A percentile compares a stretch with the other conserved stretches of the same genome.
These are phyloP conservation scores for Medicago arabica DNA, from an alignment of 306 rosid genomes.

Conservation along the genomic window DNA sequence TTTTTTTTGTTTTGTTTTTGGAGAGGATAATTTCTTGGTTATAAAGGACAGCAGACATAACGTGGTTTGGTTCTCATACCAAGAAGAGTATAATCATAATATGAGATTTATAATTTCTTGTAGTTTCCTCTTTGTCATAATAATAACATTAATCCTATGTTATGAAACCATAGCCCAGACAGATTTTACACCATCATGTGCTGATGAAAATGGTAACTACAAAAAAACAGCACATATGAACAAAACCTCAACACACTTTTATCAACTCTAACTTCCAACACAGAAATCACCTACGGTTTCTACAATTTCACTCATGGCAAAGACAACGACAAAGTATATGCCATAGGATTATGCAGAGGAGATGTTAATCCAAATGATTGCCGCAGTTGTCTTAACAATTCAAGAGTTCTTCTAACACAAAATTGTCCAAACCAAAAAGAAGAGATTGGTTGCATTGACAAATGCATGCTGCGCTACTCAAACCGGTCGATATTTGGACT, in stretches of 20 bases:
- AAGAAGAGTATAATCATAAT: neutral
- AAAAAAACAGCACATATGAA: conserved; percentile 44
- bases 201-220: conserved; percentile 33
- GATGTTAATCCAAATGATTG: conserved; percentile 42
- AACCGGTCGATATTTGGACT: conserved; percentile 9
- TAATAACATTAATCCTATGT: neutral
- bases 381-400: conserved; percentile 44
- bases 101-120: neutral
- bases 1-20: too few species aligned
- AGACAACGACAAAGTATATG: conserved; percentile 37
- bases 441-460: conserved; percentile 40
- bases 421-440: conserved; percentile 50
- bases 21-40: too few species aligned
- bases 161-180: neutral
- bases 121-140: neutral
- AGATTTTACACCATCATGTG: neutral
- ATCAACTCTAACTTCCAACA: conserved; percentile 40
- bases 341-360: conserved; percentile 52
- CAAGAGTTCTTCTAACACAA: conserved; percentile 18
- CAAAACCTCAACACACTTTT: conserved; percentile 49
- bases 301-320: conserved; percentile 40
- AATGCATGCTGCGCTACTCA: conserved; percentile 48
- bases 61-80: neutral
- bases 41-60: neutral
- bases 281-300: conserved; percentile 39